Evolutionary conservation across 2,329 filamentous ascomycete species (phyloP).

Genomic region (Remersonia thermophila): DNA sequence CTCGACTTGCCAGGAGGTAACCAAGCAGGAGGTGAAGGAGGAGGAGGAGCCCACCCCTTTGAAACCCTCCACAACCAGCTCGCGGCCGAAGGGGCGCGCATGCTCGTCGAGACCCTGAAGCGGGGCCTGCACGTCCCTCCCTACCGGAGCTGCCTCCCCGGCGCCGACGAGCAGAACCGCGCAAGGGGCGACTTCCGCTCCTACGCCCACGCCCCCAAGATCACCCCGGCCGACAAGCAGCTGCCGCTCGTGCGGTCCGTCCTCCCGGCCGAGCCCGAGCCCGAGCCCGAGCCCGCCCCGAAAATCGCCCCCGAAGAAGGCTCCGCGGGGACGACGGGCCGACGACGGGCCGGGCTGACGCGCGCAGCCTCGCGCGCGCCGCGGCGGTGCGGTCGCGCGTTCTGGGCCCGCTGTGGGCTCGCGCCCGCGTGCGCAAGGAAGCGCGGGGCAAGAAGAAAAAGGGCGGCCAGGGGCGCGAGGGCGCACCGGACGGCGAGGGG

Average conservation of each 20-base stretch:
- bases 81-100: slow-evolving; percentile 50
- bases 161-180: slow-evolving; percentile 14
- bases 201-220: slow-evolving; percentile 54
- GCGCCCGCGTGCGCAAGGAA: neutral
- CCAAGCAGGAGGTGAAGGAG: no score
- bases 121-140: slow-evolving; percentile 54
- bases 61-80: slow-evolving; percentile 36
- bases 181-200: neutral
- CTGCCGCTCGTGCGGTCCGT: slow-evolving; percentile 46
- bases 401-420: slow-evolving; percentile 45
- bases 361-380: slow-evolving; percentile 32
- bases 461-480: no score
- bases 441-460: no score
- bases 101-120: slow-evolving; percentile 57
- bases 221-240: slow-evolving; percentile 50
- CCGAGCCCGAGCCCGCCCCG: no score
- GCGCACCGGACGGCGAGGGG: slow-evolving; percentile 2
- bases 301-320: no score
- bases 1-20: neutral
- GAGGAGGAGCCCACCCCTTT: no score
- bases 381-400: slow-evolving; percentile 30
- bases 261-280: no score
- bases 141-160: slow-evolving; percentile 20
- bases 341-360: slow-evolving; percentile 24
- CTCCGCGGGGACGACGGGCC: no score